These are phyloP conservation scores for Gossypium stocksii DNA, from an alignment of 345 rosid genomes.

Conservation along the genomic window DNA sequence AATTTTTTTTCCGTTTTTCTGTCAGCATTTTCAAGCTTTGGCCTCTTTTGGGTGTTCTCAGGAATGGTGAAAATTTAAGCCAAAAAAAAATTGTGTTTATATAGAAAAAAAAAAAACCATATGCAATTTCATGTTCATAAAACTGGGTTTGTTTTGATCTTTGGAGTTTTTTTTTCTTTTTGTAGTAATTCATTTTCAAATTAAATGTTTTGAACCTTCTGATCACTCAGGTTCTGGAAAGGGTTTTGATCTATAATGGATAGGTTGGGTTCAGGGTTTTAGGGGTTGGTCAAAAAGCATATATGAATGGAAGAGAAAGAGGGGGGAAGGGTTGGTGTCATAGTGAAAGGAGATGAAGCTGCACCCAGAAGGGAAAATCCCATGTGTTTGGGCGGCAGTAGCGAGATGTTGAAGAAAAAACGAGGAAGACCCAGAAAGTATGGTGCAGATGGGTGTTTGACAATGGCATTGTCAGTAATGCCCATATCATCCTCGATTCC, in stretches of 20 bases:
- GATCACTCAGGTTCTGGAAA: constrained; percentile 15
- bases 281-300: background rate
- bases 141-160: constrained; percentile 18
- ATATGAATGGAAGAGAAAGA: constrained; percentile 5
- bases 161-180: constrained; percentile 10
- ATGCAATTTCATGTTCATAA: background rate
- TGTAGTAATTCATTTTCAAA: no score
- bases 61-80: constrained; percentile 39
- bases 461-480: constrained; percentile 65
- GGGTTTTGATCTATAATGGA: constrained; percentile 25
- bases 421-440: constrained; percentile 91
- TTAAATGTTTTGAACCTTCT: background rate
- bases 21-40: constrained; percentile 24
- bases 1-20: constrained; percentile 16
- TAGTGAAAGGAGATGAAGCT: constrained; percentile 49
- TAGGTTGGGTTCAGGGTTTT: constrained; percentile 22
- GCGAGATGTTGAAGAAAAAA: constrained; percentile 58
- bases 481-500: constrained; percentile 88
- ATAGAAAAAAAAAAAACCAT: background rate
- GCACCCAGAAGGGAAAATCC: constrained; percentile 8
- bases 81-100: constrained; percentile 11
- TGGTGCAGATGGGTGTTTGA: constrained; percentile 56
- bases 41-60: constrained; percentile 28
- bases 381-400: constrained; percentile 22
- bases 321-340: background rate